Base-by-base conservation (phyloP, 495 filamentous ascomycete genomes). In the Neurospora africana region DNA sequence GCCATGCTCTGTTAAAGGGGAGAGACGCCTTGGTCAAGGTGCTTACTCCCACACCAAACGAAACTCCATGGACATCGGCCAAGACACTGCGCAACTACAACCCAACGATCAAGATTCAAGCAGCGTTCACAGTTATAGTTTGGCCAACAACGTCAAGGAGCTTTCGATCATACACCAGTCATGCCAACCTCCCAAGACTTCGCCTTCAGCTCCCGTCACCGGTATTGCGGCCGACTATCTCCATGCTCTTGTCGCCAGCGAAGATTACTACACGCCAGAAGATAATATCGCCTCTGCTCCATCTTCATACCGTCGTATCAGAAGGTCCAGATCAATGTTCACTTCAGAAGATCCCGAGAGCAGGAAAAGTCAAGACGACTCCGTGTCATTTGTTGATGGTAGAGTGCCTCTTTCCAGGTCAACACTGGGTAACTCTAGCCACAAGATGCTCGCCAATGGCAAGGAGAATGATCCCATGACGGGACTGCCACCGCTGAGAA, bases 281-380 rank as follows among this genome's bases (percentile, higher is more conserved):
- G 87, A 90, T 65, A 85, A 87, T n/a, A 82, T 89, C 69, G 84
- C 86, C 6, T 91, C 89, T 11, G 83, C 84, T 19, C 90, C 91
- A 23, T 94, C 91, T 3, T 94, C 92, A 2, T 93, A 90, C 74
- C 87, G 89, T n/a, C 89, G 86, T 69, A 82, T 94, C 68, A 89
- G 89, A 68, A 92, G 89, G 76, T 87, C 93, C 17, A 90, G 86
- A 76, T 94, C 92, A 0, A 88, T 93, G 88, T 89, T 92, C 74
- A 84, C 87, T 15, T 82, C 84, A 47, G 86, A 84, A 40, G 79
- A 83, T 40, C 77, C 81, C 7, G 77, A 73, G 3, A 69, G 69
- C 27, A 71, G 71, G 23, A 69, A 37, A 19, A 71, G 70, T 36
- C 73, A 75, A 2, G 73, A 74, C 2, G 68, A 69, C n/a, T 47